Conservation (phyloP, 2,329 filamentous ascomycete species). For the Phyllosticta ampelicida region DNA sequence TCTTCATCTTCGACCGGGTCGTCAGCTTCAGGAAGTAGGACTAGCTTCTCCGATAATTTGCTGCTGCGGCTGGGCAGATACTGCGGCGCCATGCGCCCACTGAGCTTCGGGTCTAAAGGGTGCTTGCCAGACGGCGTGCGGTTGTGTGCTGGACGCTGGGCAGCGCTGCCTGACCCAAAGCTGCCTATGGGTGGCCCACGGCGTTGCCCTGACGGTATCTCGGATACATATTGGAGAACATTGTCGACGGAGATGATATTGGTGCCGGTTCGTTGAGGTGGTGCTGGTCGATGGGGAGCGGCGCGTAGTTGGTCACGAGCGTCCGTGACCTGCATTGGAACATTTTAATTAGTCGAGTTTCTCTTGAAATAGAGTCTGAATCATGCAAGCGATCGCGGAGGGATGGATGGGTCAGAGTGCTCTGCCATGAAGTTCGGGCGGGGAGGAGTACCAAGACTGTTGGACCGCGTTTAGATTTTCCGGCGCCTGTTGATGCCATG, state of each 20-base stretch:
- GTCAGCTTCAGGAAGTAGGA: slow-evolving; percentile 74
- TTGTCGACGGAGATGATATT: slow-evolving; percentile 75
- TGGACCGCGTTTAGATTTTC: slow-evolving; percentile 42
- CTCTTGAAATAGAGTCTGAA: not conserved
- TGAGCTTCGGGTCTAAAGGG: slow-evolving; percentile 45
- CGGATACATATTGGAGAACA: slow-evolving; percentile 84
- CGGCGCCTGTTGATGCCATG: slow-evolving; percentile 6
- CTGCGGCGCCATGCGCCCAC: slow-evolving; percentile 45
- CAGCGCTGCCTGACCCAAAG: slow-evolving; percentile 17
- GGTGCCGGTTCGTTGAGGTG: slow-evolving; percentile 39
- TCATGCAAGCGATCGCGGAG: not conserved
- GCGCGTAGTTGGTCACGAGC: slow-evolving; percentile 37
- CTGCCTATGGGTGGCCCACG: slow-evolving; percentile 52
- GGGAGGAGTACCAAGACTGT: slow-evolving; percentile 45
- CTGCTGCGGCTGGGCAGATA: slow-evolving; percentile 76
- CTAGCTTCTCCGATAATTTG: slow-evolving; percentile 94
- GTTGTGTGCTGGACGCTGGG: slow-evolving; percentile 35
- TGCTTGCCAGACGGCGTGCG: slow-evolving; percentile 39
- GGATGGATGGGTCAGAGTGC: slow-evolving; percentile 1
- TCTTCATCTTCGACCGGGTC: slow-evolving; percentile 43
- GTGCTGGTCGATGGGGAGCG: slow-evolving; percentile 24
- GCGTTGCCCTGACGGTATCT: slow-evolving; percentile 89
- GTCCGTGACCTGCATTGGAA: slow-evolving; percentile 42
- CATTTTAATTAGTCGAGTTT: not conserved
- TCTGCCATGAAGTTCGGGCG: slow-evolving; percentile 6